Evolutionary conservation across 148 eudicot species (phyloP).

Genomic region (Cornus florida): DNA sequence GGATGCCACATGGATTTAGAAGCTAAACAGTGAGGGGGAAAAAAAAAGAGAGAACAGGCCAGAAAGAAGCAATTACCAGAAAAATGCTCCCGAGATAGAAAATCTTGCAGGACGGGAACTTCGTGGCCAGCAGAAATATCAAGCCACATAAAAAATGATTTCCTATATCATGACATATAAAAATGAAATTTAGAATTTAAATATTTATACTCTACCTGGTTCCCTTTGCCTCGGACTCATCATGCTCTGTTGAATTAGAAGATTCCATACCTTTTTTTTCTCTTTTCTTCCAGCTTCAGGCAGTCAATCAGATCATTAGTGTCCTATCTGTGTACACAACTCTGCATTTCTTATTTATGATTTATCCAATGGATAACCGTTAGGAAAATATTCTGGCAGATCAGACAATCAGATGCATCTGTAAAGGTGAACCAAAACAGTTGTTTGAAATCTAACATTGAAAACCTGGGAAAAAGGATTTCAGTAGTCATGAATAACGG

Average conservation of each 20-base stretch:
- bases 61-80: not conserved
- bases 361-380: no score
- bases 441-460: not conserved
- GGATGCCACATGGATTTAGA: no score
- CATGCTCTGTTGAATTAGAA: not conserved
- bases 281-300: constrained; percentile 5
- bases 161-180: not conserved
- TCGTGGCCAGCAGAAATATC: not conserved
- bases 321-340: not conserved
- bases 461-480: not conserved
- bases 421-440: not conserved
- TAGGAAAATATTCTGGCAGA: not conserved
- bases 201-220: constrained; percentile 1
- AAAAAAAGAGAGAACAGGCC: no score
- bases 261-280: no score
- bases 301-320: not conserved
- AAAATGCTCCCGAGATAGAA: not conserved
- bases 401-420: not conserved
- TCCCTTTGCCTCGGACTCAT: not conserved
- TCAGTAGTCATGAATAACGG: no score
- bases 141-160: constrained; percentile 1
- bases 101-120: not conserved
- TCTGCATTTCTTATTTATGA: not conserved
- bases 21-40: no score
- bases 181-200: not conserved